These are phyloP conservation scores for Pelargonium fulgidum DNA, from an alignment of 441 rosid genomes.

Conservation along the genomic window DNA sequence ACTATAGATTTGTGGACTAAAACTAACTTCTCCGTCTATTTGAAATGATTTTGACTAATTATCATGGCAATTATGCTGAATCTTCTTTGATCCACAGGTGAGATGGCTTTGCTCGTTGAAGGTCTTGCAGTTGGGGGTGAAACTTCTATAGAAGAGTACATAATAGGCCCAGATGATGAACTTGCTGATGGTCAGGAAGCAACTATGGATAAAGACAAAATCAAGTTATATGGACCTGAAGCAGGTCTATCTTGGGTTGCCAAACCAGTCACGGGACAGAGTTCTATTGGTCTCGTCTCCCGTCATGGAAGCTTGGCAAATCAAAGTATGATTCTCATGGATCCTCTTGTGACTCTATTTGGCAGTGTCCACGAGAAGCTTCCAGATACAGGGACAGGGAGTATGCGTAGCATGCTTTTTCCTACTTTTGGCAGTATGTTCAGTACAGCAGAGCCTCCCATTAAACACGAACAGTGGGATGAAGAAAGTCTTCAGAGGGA, in stretches of 20 bases:
- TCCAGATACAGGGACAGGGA: slow-evolving; percentile 40
- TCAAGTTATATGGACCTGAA: slow-evolving; percentile 49
- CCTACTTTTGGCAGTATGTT: slow-evolving; percentile 69
- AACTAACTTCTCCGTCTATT: too few relatives aligned
- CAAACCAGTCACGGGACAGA: slow-evolving; percentile 48
- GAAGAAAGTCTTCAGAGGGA: slow-evolving; percentile 54
- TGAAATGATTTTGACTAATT: too few relatives aligned
- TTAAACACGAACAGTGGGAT: slow-evolving; percentile 50
- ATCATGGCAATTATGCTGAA: neutral
- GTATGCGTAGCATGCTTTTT: slow-evolving; percentile 47
- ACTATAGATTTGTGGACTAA: too few relatives aligned
- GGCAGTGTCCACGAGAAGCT: slow-evolving; percentile 60
- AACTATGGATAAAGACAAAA: slow-evolving; percentile 43
- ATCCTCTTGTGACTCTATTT: slow-evolving; percentile 59
- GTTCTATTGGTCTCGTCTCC: slow-evolving; percentile 43
- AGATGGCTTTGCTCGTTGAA: slow-evolving; percentile 73
- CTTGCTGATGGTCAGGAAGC: slow-evolving; percentile 38
- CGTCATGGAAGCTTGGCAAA: slow-evolving; percentile 59
- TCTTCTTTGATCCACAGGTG: slow-evolving; percentile 36
- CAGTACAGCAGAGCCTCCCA: slow-evolving; percentile 49
- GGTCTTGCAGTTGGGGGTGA: slow-evolving; percentile 74
- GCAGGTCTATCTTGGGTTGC: slow-evolving; percentile 59
- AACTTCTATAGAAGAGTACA: slow-evolving; percentile 58
- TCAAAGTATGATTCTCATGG: slow-evolving; percentile 51
- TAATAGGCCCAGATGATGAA: slow-evolving; percentile 51